A percentile compares a stretch with the other conserved stretches of the same genome.
Evolutionary conservation across 1,284 basidiomycete genomes (phyloP).

Genomic region (Ustilago nuda): DNA sequence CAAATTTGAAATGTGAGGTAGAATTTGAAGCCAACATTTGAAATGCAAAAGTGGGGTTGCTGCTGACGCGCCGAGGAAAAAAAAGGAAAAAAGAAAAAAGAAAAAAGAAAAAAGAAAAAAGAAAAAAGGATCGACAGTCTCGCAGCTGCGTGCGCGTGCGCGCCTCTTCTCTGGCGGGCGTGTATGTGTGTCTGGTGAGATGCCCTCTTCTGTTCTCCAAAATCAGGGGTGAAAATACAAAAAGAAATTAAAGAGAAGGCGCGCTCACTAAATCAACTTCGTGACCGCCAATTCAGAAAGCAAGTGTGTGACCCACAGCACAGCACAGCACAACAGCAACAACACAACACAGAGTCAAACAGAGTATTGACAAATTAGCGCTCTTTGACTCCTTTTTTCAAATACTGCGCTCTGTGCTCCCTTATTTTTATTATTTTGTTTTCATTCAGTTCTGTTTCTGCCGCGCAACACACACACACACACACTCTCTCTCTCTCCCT

Average conservation of each 20-base stretch:
- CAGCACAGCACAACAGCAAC: not conserved
- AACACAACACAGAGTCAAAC: not conserved
- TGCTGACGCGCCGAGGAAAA: no score
- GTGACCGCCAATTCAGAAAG: no score
- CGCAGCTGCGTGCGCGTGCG: not conserved
- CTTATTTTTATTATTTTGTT: not conserved
- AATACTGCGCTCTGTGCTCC: not conserved
- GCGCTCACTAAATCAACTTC: not conserved
- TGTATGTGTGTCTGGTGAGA: no score
- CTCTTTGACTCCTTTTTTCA: not conserved
- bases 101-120: not conserved
- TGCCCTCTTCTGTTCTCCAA: not conserved
- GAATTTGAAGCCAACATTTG: slow-evolving; percentile 12
- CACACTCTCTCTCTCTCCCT: no score
- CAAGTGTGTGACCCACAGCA: not conserved
- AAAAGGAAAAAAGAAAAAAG: not conserved
- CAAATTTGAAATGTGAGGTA: not conserved
- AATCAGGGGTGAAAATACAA: not conserved
- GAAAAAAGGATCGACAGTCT: not conserved
- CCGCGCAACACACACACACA: no score
- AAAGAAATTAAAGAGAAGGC: not conserved
- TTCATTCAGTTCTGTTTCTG: not conserved
- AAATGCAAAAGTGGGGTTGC: not conserved
- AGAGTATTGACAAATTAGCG: not conserved
- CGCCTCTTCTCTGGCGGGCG: no score